phyloP scores from a whole-genome alignment of 257 asterid genomes.

The Solanum rostratum region DNA sequence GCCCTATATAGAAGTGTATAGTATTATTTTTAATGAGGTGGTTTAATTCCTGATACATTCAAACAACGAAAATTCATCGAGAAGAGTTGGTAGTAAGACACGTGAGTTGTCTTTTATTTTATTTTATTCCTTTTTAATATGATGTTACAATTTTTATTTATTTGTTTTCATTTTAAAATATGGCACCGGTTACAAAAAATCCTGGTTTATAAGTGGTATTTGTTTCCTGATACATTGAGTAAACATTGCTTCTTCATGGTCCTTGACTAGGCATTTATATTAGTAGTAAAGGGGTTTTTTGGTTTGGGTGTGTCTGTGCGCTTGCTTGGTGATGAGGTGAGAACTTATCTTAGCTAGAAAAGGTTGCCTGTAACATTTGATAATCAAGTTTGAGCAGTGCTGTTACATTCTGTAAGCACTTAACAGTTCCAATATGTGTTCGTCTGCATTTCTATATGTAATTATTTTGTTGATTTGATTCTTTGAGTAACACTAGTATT shows the following conservation, averaged over 20 bases:
- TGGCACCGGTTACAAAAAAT: not conserved
- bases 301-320: not conserved
- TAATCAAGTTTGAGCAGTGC: not conserved
- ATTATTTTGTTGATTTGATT: not conserved
- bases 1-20: not conserved
- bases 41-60: not conserved
- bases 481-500: slow-evolving; percentile 11
- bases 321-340: not conserved
- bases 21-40: not conserved
- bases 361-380: not conserved
- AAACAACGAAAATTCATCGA: not conserved
- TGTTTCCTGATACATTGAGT: not conserved
- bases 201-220: not conserved
- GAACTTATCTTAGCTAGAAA: not conserved
- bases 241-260: not conserved
- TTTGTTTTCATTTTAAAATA: not conserved
- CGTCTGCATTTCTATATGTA: not conserved
- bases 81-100: not conserved
- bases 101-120: not conserved
- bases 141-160: not conserved
- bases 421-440: not conserved
- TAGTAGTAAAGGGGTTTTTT: not conserved
- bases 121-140: not conserved
- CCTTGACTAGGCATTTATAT: not conserved
- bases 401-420: not conserved